A percentile compares a stretch with the other conserved stretches of the same genome.
These are phyloP conservation scores for Fusarium hainanense DNA, from an alignment of 2,329 filamentous ascomycete species.

Conservation along the genomic window DNA sequence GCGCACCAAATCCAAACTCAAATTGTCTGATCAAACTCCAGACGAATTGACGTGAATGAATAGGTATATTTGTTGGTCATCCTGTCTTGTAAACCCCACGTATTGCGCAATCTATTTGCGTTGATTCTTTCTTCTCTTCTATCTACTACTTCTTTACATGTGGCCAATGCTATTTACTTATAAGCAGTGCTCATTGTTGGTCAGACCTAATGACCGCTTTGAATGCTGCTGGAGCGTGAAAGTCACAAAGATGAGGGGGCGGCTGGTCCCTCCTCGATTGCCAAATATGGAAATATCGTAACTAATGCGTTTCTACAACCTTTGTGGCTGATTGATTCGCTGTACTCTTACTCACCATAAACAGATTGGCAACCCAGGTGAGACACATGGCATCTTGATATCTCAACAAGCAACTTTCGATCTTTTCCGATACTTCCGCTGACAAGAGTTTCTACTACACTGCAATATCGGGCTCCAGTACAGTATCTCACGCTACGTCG, in stretches of 20 bases:
- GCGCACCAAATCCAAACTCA: constrained; percentile 24
- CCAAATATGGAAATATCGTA: constrained; percentile 15
- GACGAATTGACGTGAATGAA: constrained; percentile 19
- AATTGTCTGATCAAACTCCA: constrained; percentile 26
- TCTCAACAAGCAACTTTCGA: constrained; percentile 1
- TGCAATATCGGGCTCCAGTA: constrained; percentile 3
- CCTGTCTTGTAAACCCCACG: constrained; percentile 19
- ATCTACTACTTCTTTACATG: neutral
- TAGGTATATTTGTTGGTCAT: constrained; percentile 25
- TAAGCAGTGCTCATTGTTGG: neutral
- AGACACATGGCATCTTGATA: neutral
- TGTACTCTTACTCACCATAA: neutral
- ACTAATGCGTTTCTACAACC: constrained; percentile 3
- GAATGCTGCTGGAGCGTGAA: neutral
- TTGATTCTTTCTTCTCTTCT: neutral
- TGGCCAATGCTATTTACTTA: neutral
- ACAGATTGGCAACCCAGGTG: neutral
- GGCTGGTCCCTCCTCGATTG: constrained; percentile 7
- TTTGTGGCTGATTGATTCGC: constrained; percentile 8
- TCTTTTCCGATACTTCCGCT: constrained; percentile 7
- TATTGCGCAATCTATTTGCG: neutral
- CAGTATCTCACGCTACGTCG: neutral
- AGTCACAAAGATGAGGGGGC: constrained; percentile 21
- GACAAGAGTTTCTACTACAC: constrained; percentile 5
- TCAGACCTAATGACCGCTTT: neutral